These are phyloP conservation scores for Colletotrichum incanum DNA, from an alignment of 2,329 filamentous ascomycete genomes.

Conservation along the genomic window DNA sequence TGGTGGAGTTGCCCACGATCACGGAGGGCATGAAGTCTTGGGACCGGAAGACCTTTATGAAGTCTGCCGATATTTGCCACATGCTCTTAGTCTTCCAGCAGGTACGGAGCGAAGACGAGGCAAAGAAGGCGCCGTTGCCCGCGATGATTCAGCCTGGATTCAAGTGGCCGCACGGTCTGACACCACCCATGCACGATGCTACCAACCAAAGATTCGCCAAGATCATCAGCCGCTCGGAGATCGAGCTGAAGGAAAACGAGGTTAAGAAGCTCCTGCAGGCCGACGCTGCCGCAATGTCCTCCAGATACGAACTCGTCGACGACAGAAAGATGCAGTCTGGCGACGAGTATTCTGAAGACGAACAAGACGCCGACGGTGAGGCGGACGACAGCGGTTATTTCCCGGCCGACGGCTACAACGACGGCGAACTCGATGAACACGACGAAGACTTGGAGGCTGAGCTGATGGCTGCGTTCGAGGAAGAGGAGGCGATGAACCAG, in stretches of 20 bases:
- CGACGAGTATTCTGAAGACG: slow-evolving; percentile 73
- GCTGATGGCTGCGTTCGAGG: slow-evolving; percentile 67
- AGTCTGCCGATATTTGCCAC: slow-evolving; percentile 89
- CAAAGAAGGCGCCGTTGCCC: slow-evolving; percentile 77
- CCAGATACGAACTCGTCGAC: slow-evolving; percentile 77
- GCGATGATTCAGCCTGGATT: slow-evolving; percentile 78
- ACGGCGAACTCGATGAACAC: slow-evolving; percentile 53
- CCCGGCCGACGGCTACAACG: slow-evolving; percentile 49
- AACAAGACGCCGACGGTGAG: slow-evolving; percentile 65
- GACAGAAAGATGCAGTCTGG: slow-evolving; percentile 55
- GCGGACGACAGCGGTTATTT: slow-evolving; percentile 62
- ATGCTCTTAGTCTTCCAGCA: slow-evolving; percentile 86
- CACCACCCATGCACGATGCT: slow-evolving; percentile 89
- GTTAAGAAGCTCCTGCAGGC: slow-evolving; percentile 81
- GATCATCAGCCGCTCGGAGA: slow-evolving; percentile 85
- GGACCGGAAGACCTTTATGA: slow-evolving; percentile 90
- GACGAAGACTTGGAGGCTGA: slow-evolving; percentile 69
- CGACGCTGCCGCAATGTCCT: slow-evolving; percentile 74
- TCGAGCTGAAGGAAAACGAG: slow-evolving; percentile 86
- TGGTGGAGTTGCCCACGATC: slow-evolving; percentile 89
- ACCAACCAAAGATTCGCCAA: slow-evolving; percentile 88
- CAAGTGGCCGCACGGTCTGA: slow-evolving; percentile 88
- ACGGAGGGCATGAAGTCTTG: slow-evolving; percentile 94
- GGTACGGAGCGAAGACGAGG: slow-evolving; percentile 78
- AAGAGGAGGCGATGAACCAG: slow-evolving; percentile 59